Evolutionary conservation across 1,284 basidiomycete genomes (phyloP).

Genomic region (Sporisorium scitamineum): DNA sequence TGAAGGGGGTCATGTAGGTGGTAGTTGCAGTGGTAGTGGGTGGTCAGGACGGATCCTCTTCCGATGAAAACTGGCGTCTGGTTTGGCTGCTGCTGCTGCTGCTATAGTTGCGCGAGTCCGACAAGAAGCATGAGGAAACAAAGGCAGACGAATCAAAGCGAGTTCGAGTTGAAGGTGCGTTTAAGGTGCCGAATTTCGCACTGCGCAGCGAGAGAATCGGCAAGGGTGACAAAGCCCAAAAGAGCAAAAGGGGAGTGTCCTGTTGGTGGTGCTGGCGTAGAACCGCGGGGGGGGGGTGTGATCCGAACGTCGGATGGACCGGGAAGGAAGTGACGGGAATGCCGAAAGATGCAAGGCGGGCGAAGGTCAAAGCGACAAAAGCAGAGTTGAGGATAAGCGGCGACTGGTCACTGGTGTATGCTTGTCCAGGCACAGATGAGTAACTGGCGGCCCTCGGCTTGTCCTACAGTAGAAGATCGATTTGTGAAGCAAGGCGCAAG

Average conservation of each 20-base stretch:
- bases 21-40: too few species aligned
- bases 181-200: too few species aligned
- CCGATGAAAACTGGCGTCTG: background rate
- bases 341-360: background rate
- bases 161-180: too few species aligned
- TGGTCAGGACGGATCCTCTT: background rate
- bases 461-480: background rate
- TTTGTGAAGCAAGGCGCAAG: background rate
- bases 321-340: background rate
- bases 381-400: background rate
- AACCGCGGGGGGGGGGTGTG: too few species aligned
- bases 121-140: background rate
- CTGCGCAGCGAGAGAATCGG: too few species aligned
- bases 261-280: too few species aligned
- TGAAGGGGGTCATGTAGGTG: slow-evolving; percentile 1
- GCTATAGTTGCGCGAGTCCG: background rate
- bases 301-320: background rate
- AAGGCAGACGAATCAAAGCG: background rate
- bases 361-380: background rate
- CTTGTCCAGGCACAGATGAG: background rate
- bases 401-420: background rate
- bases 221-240: too few species aligned
- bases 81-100: background rate
- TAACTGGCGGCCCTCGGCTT: background rate
- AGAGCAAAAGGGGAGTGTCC: too few species aligned